phyloP scores from a whole-genome alignment of 75 land plant species.

The Picea glauca region DNA sequence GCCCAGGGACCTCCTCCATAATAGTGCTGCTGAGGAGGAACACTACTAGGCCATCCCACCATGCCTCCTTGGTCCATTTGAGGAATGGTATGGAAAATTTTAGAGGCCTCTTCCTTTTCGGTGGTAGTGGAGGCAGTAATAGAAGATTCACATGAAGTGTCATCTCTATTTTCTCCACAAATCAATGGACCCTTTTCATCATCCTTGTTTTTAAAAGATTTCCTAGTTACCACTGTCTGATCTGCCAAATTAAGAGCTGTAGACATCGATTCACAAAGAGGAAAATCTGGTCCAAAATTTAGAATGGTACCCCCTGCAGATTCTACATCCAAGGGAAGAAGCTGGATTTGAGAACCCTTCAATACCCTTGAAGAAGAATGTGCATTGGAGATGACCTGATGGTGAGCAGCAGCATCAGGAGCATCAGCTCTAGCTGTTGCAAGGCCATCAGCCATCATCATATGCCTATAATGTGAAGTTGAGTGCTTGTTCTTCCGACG shows the following conservation, averaged over 20 bases:
- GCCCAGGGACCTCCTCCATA: slow-evolving; percentile 16
- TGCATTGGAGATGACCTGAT: slow-evolving; percentile 4
- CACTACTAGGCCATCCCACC: slow-evolving; percentile 5
- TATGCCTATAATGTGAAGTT: slow-evolving; percentile 36
- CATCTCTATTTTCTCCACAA: slow-evolving; percentile 21
- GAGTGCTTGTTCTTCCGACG: slow-evolving; percentile 77
- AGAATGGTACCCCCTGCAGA: slow-evolving; percentile 30
- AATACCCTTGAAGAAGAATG: slow-evolving; percentile 15
- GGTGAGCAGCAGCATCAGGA: slow-evolving; percentile 8
- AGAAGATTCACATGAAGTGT: slow-evolving; percentile 24
- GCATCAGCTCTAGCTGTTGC: slow-evolving; percentile 12
- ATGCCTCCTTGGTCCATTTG: slow-evolving; percentile 13
- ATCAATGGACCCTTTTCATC: slow-evolving; percentile 10
- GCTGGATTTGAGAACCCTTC: slow-evolving; percentile 9
- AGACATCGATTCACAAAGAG: slow-evolving; percentile 48
- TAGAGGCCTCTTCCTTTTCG: neutral
- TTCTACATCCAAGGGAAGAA: slow-evolving; percentile 7
- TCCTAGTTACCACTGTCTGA: slow-evolving; percentile 11
- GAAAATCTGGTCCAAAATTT: slow-evolving; percentile 39
- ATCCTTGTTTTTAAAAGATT: slow-evolving; percentile 1
- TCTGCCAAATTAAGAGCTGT: slow-evolving; percentile 33
- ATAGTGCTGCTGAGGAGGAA: slow-evolving; percentile 6
- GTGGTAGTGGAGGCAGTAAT: slow-evolving; percentile 15
- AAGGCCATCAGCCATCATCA: slow-evolving; percentile 25
- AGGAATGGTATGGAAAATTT: neutral